Percentiles rank a stretch among this genome's conserved stretches.
Evolutionary conservation across 192 early-diverging fungal genomes (phyloP).

Genomic region (Dispira simplex): DNA sequence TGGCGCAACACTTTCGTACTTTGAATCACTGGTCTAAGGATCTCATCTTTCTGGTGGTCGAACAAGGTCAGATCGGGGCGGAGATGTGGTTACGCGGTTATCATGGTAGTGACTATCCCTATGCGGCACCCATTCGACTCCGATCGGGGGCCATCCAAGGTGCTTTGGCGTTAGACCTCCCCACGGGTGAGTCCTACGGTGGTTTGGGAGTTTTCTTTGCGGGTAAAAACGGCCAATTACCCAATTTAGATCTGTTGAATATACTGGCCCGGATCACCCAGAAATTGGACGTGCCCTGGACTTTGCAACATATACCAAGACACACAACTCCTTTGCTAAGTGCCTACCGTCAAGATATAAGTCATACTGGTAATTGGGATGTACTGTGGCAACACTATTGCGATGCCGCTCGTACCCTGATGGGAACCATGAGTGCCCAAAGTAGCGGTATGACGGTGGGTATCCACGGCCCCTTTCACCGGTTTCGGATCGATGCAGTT

Average conservation of each 20-base stretch:
- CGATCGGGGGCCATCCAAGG: slow-evolving; percentile 74
- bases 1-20: slow-evolving; percentile 23
- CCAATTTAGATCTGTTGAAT: slow-evolving; percentile 84
- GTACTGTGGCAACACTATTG: slow-evolving; percentile 21
- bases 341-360: slow-evolving; percentile 14
- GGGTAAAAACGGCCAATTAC: slow-evolving; percentile 81
- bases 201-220: slow-evolving; percentile 19
- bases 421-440: slow-evolving; percentile 14
- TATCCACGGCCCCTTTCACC: slow-evolving; percentile 13
- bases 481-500: slow-evolving; percentile 67
- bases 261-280: slow-evolving; percentile 42
- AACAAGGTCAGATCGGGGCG: slow-evolving; percentile 54
- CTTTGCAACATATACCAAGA: slow-evolving; percentile 20
- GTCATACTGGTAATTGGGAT: slow-evolving; percentile 14
- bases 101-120: slow-evolving; percentile 42
- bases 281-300: slow-evolving; percentile 29
- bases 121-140: slow-evolving; percentile 17
- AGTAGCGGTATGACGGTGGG: slow-evolving; percentile 21
- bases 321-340: slow-evolving; percentile 7
- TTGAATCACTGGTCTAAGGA: slow-evolving; percentile 86
- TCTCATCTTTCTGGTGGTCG: slow-evolving; percentile 74
- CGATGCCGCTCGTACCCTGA: slow-evolving; percentile 23
- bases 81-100: slow-evolving; percentile 83
- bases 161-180: slow-evolving; percentile 76
- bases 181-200: slow-evolving; percentile 26